Conservation (phyloP, 768 basidiomycete species). For the Mycena venus region DNA sequence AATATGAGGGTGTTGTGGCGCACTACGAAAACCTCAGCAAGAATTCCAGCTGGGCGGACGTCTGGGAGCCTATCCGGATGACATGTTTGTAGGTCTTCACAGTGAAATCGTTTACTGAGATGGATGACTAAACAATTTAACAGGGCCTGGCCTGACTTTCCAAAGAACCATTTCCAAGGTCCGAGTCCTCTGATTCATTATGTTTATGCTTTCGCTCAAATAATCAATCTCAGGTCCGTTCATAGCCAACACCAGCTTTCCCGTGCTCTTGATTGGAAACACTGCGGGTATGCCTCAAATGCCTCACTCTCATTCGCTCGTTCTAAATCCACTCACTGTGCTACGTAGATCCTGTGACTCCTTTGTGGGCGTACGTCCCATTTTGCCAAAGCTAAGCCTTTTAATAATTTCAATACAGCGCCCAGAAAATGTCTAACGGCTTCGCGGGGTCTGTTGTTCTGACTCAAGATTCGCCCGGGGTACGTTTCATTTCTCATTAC, state of each 20-base stretch:
- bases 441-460: no score
- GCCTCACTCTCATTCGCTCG: constrained; percentile 14
- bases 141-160: constrained; percentile 29
- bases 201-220: constrained; percentile 61
- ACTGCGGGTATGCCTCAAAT: constrained; percentile 29
- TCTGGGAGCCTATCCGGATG: not conserved
- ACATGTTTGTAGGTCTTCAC: constrained; percentile 16
- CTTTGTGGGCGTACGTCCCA: constrained; percentile 27
- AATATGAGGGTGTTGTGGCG: constrained; percentile 11
- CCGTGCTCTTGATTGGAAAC: constrained; percentile 17
- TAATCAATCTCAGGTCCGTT: constrained; percentile 61
- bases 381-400: not conserved
- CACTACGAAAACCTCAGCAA: constrained; percentile 12
- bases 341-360: constrained; percentile 33
- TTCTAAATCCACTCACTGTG: not conserved
- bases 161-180: constrained; percentile 28
- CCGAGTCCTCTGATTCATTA: not conserved
- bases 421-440: no score
- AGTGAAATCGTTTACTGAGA: no score
- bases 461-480: no score
- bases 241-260: not conserved
- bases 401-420: no score
- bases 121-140: not conserved
- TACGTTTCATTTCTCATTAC: no score
- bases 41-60: constrained; percentile 6